These are phyloP conservation scores for Hypoxylon fragiforme DNA, from an alignment of 495 filamentous ascomycete species.

Conservation along the genomic window DNA sequence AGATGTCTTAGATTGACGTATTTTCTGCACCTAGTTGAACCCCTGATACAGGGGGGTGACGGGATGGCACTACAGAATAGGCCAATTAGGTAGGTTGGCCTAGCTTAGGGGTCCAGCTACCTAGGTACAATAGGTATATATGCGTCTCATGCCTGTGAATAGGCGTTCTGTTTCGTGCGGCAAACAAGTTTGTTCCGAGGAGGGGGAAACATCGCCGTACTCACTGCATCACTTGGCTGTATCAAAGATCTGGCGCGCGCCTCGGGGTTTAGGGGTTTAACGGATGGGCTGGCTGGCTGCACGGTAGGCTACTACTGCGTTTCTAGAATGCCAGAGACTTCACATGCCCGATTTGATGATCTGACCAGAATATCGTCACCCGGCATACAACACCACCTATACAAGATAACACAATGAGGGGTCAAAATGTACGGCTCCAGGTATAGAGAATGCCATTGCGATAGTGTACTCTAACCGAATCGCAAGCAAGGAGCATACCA, in stretches of 20 bases:
- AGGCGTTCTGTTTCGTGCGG: conserved; percentile 31
- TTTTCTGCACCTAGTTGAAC: not conserved
- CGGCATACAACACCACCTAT: conserved; percentile 17
- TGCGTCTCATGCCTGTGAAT: conserved; percentile 5
- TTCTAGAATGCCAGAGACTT: too few relatives aligned
- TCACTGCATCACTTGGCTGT: conserved; percentile 4
- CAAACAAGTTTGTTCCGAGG: conserved; percentile 25
- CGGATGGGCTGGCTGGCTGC: too few relatives aligned
- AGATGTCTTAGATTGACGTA: not conserved
- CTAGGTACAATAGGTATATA: too few relatives aligned
- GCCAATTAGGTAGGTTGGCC: not conserved
- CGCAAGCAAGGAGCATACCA: conserved; percentile 1
- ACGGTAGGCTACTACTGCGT: too few relatives aligned
- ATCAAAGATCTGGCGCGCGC: not conserved
- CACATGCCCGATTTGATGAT: too few relatives aligned
- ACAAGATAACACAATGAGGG: too few relatives aligned
- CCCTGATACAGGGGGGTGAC: conserved; percentile 20
- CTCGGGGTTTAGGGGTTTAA: conserved; percentile 1
- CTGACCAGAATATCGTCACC: conserved; percentile 29
- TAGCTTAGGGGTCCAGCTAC: too few relatives aligned
- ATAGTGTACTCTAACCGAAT: too few relatives aligned
- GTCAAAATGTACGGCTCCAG: too few relatives aligned
- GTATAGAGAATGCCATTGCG: too few relatives aligned
- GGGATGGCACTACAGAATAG: too few relatives aligned
- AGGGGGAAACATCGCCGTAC: conserved; percentile 1